phyloP scores from a whole-genome alignment of 2,329 filamentous ascomycete genomes.

The Pleochaeta shiraiana region DNA sequence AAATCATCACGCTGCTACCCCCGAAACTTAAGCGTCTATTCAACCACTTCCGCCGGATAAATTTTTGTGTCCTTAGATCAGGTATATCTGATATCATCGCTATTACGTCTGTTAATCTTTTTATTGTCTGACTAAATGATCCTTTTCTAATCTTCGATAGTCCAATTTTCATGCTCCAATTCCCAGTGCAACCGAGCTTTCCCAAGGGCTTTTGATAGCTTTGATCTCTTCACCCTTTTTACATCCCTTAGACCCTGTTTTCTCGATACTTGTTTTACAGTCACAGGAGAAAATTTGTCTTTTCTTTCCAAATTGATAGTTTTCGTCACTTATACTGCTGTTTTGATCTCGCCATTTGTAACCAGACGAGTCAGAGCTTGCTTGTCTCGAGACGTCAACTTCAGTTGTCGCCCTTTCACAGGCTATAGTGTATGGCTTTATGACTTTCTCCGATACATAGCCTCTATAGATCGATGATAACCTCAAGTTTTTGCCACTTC shows the following conservation, averaged over 20 bases:
- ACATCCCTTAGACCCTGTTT: background rate
- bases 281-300: background rate
- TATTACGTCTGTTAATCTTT: background rate
- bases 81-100: background rate
- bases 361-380: background rate
- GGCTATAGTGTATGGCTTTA: background rate
- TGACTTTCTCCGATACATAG: background rate
- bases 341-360: background rate
- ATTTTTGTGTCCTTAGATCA: background rate
- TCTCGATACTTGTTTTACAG: background rate
- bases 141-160: background rate
- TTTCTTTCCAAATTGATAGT: background rate
- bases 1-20: background rate
- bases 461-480: background rate
- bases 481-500: background rate
- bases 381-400: background rate
- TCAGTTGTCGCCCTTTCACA: background rate
- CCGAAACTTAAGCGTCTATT: background rate
- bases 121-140: background rate
- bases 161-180: background rate
- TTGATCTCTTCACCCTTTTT: constrained; percentile 2
- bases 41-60: background rate
- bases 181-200: background rate
- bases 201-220: background rate
- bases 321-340: background rate